These are phyloP conservation scores for Drechslera avenae DNA, from an alignment of 2,329 filamentous ascomycete genomes.

Conservation along the genomic window DNA sequence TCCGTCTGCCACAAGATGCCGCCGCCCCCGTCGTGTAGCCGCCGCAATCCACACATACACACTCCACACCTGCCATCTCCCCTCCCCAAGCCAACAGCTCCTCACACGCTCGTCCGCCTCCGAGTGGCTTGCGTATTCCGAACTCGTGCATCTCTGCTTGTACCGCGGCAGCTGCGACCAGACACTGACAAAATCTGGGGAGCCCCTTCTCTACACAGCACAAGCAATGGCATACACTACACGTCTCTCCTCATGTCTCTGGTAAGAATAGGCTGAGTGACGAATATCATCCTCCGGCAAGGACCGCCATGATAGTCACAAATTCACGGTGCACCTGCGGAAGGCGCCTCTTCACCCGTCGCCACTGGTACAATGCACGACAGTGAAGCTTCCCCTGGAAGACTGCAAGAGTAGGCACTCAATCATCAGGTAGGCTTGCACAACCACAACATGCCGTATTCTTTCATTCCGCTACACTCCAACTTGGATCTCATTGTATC, in stretches of 20 bases:
- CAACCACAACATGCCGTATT: not conserved
- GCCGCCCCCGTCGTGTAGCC: not conserved
- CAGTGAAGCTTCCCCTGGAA: not conserved
- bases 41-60: not conserved
- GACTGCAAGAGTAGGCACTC: not conserved
- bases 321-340: not conserved
- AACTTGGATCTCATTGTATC: slow-evolving; percentile 19
- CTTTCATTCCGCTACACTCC: slow-evolving; percentile 3
- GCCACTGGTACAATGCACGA: not conserved
- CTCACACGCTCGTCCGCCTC: too few species aligned
- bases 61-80: not conserved
- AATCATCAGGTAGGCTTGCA: not conserved
- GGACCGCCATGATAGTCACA: not conserved
- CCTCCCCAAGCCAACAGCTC: not conserved
- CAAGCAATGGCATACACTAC: too few species aligned
- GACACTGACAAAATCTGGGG: too few species aligned
- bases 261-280: too few species aligned
- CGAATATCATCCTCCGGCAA: not conserved
- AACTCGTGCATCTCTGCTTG: too few species aligned
- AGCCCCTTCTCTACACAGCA: too few species aligned
- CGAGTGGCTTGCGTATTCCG: too few species aligned
- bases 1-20: not conserved
- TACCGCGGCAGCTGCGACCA: too few species aligned
- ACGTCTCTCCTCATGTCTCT: too few species aligned
- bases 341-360: not conserved